Conservation (phyloP, 768 basidiomycete species). For the Neoboletus subvelutipes region DNA sequence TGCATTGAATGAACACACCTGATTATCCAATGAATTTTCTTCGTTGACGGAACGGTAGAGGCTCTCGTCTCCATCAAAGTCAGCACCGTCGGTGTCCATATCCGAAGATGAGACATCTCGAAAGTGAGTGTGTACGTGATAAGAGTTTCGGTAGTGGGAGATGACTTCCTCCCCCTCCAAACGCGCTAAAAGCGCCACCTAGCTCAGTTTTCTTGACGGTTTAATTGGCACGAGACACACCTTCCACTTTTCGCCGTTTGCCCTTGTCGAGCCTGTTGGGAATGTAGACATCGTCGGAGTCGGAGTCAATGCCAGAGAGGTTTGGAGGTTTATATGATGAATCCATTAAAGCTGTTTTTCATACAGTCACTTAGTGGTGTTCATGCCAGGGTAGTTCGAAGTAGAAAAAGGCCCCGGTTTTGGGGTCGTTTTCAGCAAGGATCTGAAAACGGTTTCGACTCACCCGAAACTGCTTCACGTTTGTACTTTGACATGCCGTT, state of each 20-base stretch:
- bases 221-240: background rate
- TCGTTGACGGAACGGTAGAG: conserved; percentile 15
- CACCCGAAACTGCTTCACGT: too few relatives aligned
- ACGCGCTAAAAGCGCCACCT: conserved; percentile 4
- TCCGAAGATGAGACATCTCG: background rate
- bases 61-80: conserved; percentile 13
- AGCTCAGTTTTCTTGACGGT: background rate
- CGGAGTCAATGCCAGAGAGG: background rate
- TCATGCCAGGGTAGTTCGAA: too few relatives aligned
- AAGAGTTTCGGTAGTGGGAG: background rate
- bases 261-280: conserved; percentile 20
- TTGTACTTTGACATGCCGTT: too few relatives aligned
- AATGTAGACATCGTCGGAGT: background rate
- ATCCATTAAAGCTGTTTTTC: too few relatives aligned
- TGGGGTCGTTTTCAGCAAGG: too few relatives aligned
- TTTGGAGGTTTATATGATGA: conserved; percentile 9
- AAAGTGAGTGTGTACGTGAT: background rate
- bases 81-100: too few relatives aligned
- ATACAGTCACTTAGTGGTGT: too few relatives aligned
- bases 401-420: too few relatives aligned
- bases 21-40: background rate
- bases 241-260: conserved; percentile 21
- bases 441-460: too few relatives aligned
- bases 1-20: conserved; percentile 10
- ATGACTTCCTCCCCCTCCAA: too few relatives aligned